phyloP scores from a whole-genome alignment of 305 asterid species.

The Solanum hybrid region DNA sequence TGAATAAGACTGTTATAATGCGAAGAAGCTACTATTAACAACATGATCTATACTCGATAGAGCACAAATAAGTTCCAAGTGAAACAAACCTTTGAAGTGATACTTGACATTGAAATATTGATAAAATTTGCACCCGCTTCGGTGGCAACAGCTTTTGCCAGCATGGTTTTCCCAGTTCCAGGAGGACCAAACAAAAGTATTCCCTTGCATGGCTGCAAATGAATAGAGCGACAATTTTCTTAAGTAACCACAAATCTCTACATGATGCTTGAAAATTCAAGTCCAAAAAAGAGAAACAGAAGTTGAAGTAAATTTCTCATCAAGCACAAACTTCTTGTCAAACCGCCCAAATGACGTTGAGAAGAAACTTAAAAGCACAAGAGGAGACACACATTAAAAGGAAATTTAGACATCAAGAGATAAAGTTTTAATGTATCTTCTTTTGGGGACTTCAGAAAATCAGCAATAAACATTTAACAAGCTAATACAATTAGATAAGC shows the following conservation, averaged over 20 bases:
- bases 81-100: slow-evolving; percentile 15
- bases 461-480: neutral
- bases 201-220: slow-evolving; percentile 24
- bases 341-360: neutral
- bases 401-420: neutral
- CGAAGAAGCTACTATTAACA: neutral
- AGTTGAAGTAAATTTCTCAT: neutral
- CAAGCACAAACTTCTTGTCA: neutral
- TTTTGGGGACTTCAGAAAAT: neutral
- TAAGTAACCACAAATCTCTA: neutral
- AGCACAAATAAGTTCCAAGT: neutral
- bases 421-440: neutral
- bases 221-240: neutral
- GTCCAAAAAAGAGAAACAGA: neutral
- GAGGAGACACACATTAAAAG: neutral
- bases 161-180: slow-evolving; percentile 35
- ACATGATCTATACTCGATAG: neutral
- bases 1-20: neutral
- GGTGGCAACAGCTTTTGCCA: slow-evolving; percentile 29
- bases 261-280: neutral
- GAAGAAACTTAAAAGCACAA: neutral
- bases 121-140: slow-evolving; percentile 33
- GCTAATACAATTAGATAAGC: neutral
- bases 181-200: slow-evolving; percentile 30
- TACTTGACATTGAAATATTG: slow-evolving; percentile 24